Conservation (phyloP, 805 yeast species). For the Yarrowia osloensis region DNA sequence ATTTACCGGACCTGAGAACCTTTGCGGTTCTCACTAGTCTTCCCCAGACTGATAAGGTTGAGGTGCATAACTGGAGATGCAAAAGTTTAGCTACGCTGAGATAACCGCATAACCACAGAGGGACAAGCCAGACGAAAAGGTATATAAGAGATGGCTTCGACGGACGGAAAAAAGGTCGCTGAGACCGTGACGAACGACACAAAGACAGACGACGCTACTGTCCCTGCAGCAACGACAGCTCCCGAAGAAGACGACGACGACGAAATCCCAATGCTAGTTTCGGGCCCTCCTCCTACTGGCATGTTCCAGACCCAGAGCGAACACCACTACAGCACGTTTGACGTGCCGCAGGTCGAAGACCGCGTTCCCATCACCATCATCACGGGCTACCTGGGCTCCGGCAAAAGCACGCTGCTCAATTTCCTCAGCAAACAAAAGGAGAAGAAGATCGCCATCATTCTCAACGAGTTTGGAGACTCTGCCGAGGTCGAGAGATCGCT, state of each 20-base stretch:
- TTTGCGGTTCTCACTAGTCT: constrained; percentile 14
- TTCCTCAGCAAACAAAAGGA: constrained; percentile 63
- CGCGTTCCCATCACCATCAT: constrained; percentile 89
- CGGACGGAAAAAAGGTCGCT: neutral
- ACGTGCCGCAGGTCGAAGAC: constrained; percentile 31
- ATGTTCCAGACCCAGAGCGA: constrained; percentile 30
- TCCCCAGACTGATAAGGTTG: constrained; percentile 28
- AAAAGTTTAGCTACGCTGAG: neutral
- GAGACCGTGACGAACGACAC: neutral
- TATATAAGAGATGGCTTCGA: constrained; percentile 8
- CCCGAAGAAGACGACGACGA: constrained; percentile 21
- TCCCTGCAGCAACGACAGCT: neutral
- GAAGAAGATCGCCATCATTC: constrained; percentile 81
- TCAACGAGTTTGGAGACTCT: constrained; percentile 79
- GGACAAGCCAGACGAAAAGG: neutral
- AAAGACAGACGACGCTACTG: neutral
- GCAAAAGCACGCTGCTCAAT: constrained; percentile 80
- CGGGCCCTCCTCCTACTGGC: constrained; percentile 19
- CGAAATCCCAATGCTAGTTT: constrained; percentile 25
- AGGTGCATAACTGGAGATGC: constrained; percentile 1
- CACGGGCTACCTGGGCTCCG: constrained; percentile 94
- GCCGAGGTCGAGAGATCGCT: constrained; percentile 85
- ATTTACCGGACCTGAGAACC: constrained; percentile 14
- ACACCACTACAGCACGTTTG: constrained; percentile 24
- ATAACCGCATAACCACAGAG: constrained; percentile 16